These are phyloP conservation scores for Trichosanthes cucumerina DNA, from an alignment of 306 rosid genomes.

Conservation along the genomic window DNA sequence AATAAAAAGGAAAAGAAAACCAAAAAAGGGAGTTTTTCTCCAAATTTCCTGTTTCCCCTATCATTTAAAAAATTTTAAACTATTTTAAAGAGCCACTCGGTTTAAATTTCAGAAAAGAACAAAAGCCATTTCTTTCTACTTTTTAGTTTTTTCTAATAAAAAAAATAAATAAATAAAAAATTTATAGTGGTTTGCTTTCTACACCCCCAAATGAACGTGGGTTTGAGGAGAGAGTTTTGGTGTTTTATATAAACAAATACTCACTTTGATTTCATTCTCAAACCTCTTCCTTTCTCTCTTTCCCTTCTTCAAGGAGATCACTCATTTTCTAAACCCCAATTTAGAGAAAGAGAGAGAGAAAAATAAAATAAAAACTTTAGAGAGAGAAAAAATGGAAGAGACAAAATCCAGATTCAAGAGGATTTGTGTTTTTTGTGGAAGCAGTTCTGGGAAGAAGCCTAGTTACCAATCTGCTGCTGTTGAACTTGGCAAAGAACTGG, in stretches of 20 bases:
- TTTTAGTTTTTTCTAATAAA: neutral
- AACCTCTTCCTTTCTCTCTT: conserved; percentile 2
- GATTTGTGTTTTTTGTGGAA: conserved; percentile 94
- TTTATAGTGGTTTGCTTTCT: neutral
- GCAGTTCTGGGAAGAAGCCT: conserved; percentile 92
- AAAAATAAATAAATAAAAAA: neutral
- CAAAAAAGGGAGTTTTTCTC: neutral
- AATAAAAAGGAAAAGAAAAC: neutral
- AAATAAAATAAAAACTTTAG: neutral
- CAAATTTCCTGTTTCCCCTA: neutral
- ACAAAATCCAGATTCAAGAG: conserved; percentile 72
- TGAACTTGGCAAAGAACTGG: conserved; percentile 84
- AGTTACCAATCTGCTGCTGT: conserved; percentile 93
- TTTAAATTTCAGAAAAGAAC: neutral
- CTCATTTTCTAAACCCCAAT: neutral
- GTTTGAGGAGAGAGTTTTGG: neutral
- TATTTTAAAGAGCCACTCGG: neutral
- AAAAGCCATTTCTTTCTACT: neutral
- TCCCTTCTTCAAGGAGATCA: conserved; percentile 8
- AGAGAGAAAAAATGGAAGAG: conserved; percentile 48
- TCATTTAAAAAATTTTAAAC: neutral
- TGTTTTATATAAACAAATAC: conserved; percentile 17
- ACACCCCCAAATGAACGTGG: neutral
- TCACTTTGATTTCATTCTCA: conserved; percentile 30
- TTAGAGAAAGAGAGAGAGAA: neutral